Evolutionary conservation across 805 yeast species (phyloP), one percentile per base, ranked within the genome.

Genomic region (Saccharomycopsis schoenii): DNA sequence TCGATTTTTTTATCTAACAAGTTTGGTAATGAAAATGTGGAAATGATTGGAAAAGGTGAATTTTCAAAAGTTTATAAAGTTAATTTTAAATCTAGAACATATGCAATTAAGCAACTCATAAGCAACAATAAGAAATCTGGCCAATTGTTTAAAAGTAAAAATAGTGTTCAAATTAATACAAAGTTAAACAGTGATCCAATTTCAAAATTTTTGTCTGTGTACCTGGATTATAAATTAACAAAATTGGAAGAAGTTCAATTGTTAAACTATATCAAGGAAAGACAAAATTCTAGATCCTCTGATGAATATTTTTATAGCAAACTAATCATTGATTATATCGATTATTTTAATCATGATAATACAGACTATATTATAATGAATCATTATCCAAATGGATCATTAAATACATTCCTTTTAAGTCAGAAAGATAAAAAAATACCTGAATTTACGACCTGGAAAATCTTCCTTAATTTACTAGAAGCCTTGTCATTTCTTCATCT

Each of bases 361-460:
- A 84, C 84, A 66, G 82, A 86, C 65, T 94, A 93, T 71, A 89
- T 94, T 43, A 89, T 91, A 94, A 90, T 97, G 2, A 97, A 93
- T 67, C 92, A 77, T 72, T 94, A 97, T 74, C 98, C 92, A 68
- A 94, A 92, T 70, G 98, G 98, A 1, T 88, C 94, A 24, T 74
- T 94, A 61, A 94, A 85, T 68, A 82, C 83, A 62, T 94, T 93
- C 68, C 72, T 94, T 59, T 79, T 84, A 39, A 96, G 88, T 66
- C 86, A 84, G 70, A 90, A 89, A 24, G 83, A 86, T 57, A 79
- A 85, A 50, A 85, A 85, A 67, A 77, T 94, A 58, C 99, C 94
- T 70, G 99, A 94, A 71, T 94, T 97, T 87, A 81, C 99, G 67
- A 92, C 93, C 50, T 94, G 99, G 99, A 94, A 94, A 74, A 93